Base-by-base conservation (phyloP, 352 stramenopile genomes). In the Elongisporangium prolatum region DNA sequence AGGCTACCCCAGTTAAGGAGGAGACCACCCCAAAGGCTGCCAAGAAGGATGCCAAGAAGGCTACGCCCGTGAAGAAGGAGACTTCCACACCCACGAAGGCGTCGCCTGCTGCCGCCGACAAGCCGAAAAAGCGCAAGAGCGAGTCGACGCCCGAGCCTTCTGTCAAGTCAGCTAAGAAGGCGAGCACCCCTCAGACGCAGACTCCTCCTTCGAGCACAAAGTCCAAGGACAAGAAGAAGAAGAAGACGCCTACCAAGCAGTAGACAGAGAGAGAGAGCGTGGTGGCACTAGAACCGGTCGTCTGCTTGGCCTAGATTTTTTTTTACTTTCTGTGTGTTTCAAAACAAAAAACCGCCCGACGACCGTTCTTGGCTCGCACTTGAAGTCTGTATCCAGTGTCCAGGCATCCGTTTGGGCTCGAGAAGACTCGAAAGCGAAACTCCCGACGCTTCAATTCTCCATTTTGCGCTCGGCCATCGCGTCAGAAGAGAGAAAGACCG, bases 11-110 rank as follows among this genome's bases (percentile, higher is more conserved):
- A 0, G 52, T 59, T 21, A 60, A 58, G 16, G 17, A 50, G 8
- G 21, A 34, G 21, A 53, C 44, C 28, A 60, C 54, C 25, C 52
- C 14, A 20, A 54, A 59, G 34, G 24, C 22, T 21, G 40, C 28
- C 20, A 73, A 73, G 63, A 71, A 67, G 51, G 28, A 48, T 16
- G 18, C 54, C 18, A 68, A 70, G 52, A 72, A 74, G 58, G 22
- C 62, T 8, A 59, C 44, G 34, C 52, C 65, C 38, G 21, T 24
- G 4, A 68, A 64, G 50, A 51, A 49, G 50, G 22, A 24, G 21
- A 53, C 34, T 6, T n/a, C 57, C 16, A 38, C 28, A 13, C 16
- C 21, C 21, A 59, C 48, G 28, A 67, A 57, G 50, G 50, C n/a
- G 24, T 37, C 24, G 51, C 28, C 28, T 38, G 7, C 17, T 8